phyloP scores from a whole-genome alignment of 202 grass and related monocot genomes.

The Schoenoplectus triqueter region DNA sequence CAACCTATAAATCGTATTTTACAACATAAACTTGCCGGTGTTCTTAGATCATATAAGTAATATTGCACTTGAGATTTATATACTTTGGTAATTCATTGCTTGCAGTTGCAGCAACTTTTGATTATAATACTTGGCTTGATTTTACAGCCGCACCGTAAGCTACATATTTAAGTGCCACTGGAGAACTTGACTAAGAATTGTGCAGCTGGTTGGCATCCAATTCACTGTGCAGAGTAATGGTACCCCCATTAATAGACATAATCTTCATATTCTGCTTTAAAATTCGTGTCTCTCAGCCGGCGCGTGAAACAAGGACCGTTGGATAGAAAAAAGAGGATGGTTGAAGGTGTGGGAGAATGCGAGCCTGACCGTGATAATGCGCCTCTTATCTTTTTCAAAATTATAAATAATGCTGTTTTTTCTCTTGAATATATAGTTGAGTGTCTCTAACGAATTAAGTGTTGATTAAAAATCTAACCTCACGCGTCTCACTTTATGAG shows the following conservation, averaged over 20 bases:
- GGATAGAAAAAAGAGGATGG: background rate
- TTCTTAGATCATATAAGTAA: background rate
- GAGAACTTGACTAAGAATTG: background rate
- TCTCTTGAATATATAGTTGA: background rate
- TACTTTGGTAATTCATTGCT: background rate
- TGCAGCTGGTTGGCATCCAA: background rate
- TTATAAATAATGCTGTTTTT: background rate
- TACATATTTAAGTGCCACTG: background rate
- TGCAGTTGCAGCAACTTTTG: background rate
- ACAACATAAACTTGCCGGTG: background rate
- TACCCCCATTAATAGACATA: background rate
- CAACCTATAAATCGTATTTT: background rate
- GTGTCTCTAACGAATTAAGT: background rate
- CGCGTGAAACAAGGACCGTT: background rate
- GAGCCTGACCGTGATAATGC: background rate
- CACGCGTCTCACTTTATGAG: background rate
- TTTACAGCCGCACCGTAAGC: background rate
- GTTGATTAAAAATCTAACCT: background rate
- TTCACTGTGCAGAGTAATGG: background rate
- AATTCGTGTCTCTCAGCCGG: background rate
- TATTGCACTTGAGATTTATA: background rate
- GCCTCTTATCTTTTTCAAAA: slow-evolving; percentile 17
- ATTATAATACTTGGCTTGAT: background rate
- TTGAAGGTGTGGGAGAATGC: background rate
- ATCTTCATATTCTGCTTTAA: background rate